Base-by-base conservation (phyloP, 257 asterid genomes). In the Echites panduratus region DNA sequence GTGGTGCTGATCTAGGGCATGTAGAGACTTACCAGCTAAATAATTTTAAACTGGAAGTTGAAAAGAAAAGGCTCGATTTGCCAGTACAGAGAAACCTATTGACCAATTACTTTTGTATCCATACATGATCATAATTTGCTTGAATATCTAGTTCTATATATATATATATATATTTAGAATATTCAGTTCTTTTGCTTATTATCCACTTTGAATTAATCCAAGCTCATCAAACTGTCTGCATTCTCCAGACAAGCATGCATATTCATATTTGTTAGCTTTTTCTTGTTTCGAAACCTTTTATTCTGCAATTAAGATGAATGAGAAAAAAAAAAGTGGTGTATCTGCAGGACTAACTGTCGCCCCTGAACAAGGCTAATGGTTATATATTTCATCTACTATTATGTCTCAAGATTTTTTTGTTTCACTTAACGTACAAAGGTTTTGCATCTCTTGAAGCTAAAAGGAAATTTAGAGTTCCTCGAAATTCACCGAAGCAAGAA, bases 91-190 rank as follows among this genome's bases (percentile, higher is more conserved):
- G 81, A 52, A 95, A 92, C 82, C 93, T 91, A 44, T 83, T 95
- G 72, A 95, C 98, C 50, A 90, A 95, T 84, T 95, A 95, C 76
- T 95, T 90, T 83, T 91, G 99, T 95, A 95, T 95, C 99, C 98
- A 71, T 74, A 56, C 71, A 64, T 27, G 53, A 32, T 41, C 56
- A 10, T 72, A 24, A 76, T 53, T 52, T 24, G 50, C 63, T 73
- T 56, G 40, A 58, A 22, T 27, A 10, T 27, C 40, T 58, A 11
- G 14, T 56, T 52, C 26, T 54, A 1, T 54, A 20, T 5, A 10
- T 54, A 5, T 54, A 1, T 54, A 20, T 5, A 10, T 54, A 5
- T 54, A 20, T 7, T 22, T 54, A 7, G 9, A 44, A 7, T 56
- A 56, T 56, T 24, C 19, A 52, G 58, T 59, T 38, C 43, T 20